phyloP scores from a whole-genome alignment of 2,329 filamentous ascomycete species.

The Tolypocladium album region DNA sequence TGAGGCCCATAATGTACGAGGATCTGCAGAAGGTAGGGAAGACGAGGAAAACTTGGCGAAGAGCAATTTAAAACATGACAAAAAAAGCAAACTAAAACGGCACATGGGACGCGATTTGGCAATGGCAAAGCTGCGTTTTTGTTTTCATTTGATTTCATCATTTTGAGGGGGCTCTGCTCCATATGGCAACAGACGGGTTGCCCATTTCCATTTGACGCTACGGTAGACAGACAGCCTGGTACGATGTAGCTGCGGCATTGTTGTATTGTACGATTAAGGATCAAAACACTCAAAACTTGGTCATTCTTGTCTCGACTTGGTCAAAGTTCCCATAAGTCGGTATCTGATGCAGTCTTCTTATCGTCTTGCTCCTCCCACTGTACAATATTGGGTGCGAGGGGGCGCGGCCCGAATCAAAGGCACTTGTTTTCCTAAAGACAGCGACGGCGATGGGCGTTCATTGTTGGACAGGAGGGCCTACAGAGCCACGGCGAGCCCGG shows the following conservation, averaged over 20 bases:
- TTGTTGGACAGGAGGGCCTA: background rate
- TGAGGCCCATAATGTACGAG: conserved; percentile 2
- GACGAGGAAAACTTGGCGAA: background rate
- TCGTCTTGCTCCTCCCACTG: background rate
- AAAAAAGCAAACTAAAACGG: conserved; percentile 3
- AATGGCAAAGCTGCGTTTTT: conserved; percentile 1
- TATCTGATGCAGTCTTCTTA: background rate
- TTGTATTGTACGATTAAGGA: conserved; percentile 7
- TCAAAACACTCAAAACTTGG: background rate
- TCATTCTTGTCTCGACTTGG: background rate
- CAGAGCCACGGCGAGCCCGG: conserved; percentile 9
- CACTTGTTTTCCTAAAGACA: no score
- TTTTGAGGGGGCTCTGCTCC: background rate
- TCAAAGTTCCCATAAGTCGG: background rate
- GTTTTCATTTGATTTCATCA: conserved; percentile 1
- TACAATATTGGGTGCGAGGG: background rate
- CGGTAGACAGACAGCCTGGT: conserved; percentile 4
- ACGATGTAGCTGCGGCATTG: conserved; percentile 7
- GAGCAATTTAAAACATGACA: background rate
- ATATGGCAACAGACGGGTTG: background rate
- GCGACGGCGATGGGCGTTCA: background rate
- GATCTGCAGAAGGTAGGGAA: conserved; percentile 1
- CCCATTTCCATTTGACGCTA: conserved; percentile 7
- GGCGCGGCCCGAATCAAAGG: no score
- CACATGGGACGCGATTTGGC: conserved; percentile 6